Conservation (phyloP, 129 eudicot species). For the Artemisia argyi region DNA sequence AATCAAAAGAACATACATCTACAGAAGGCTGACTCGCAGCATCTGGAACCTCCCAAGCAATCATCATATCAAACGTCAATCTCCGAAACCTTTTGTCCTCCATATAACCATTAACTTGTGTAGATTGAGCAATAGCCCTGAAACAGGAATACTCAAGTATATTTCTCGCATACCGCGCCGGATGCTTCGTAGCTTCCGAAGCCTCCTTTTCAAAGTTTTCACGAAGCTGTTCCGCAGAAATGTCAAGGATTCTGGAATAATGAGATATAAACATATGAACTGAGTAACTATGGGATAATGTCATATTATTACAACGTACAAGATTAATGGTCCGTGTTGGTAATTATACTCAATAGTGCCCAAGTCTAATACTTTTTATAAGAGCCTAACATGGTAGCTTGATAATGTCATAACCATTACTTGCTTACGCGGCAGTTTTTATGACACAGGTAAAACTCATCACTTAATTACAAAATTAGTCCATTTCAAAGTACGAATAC, state of each 20-base stretch:
- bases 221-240: constrained; percentile 54
- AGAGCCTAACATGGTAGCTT: no score
- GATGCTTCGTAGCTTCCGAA: constrained; percentile 56
- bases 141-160: constrained; percentile 85
- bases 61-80: constrained; percentile 89
- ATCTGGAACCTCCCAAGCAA: constrained; percentile 91
- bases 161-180: constrained; percentile 73
- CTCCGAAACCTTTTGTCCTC: constrained; percentile 80
- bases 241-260: constrained; percentile 68
- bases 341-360: no score
- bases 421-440: no score
- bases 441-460: no score
- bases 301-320: no score
- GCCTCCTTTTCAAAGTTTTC: constrained; percentile 75
- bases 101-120: constrained; percentile 70
- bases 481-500: no score
- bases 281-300: not conserved
- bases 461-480: no score
- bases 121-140: constrained; percentile 76
- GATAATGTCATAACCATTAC: no score
- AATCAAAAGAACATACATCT: constrained; percentile 48
- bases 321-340: no score
- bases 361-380: no score
- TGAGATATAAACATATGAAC: not conserved
- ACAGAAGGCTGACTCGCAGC: constrained; percentile 56